Evolutionary conservation across 1,139 yeast genomes (phyloP).

Genomic region (Diutina pseudorugosa): DNA sequence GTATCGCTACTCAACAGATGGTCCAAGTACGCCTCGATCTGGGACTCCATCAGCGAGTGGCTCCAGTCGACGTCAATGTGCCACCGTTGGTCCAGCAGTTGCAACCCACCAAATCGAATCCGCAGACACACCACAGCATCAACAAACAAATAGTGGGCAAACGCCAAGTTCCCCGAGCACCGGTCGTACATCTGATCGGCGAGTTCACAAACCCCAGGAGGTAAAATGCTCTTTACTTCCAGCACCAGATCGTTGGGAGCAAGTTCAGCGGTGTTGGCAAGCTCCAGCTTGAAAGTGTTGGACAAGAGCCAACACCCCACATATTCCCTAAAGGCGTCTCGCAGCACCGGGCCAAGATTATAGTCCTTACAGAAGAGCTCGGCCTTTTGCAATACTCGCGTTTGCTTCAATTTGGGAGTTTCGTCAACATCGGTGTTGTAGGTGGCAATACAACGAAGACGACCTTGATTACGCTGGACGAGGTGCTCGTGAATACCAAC

Average conservation of each 20-base stretch:
- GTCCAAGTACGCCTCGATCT: slow-evolving; percentile 9
- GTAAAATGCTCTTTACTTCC: background rate
- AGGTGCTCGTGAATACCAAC: slow-evolving; percentile 6
- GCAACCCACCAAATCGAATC: background rate
- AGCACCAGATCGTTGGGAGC: background rate
- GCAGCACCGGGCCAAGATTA: background rate
- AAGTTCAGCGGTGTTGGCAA: background rate
- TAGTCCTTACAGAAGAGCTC: background rate
- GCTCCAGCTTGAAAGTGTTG: background rate
- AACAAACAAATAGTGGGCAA: background rate
- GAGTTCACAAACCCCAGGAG: background rate
- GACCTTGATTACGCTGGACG: background rate
- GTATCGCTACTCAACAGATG: slow-evolving; percentile 12
- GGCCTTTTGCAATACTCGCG: background rate
- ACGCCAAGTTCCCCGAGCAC: background rate
- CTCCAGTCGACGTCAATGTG: background rate
- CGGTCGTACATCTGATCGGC: background rate
- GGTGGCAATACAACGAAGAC: background rate
- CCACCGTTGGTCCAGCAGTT: background rate
- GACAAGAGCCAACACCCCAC: background rate
- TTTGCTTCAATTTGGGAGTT: background rate
- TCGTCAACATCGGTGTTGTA: background rate
- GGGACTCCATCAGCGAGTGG: slow-evolving; percentile 4
- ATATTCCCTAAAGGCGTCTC: background rate
- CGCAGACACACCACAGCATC: background rate